These are phyloP conservation scores for Tricholoma bakamatsutake DNA, from an alignment of 768 basidiomycete species.

Conservation along the genomic window DNA sequence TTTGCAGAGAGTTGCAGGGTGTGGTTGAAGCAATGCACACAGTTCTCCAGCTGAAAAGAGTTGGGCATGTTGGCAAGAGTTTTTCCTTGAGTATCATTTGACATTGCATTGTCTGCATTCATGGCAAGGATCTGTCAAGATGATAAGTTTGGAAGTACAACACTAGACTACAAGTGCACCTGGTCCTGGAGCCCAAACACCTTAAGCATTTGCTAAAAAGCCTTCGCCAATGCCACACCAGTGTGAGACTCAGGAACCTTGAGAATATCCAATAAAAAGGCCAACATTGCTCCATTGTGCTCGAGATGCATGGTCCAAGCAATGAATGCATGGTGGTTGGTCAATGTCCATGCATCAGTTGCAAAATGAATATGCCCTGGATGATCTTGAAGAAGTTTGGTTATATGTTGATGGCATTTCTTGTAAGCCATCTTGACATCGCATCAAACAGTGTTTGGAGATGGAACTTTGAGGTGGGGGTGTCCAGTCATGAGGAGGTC, in stretches of 20 bases:
- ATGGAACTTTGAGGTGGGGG: constrained; percentile 3
- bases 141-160: too few species aligned
- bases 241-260: too few species aligned
- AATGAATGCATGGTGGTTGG: constrained; percentile 26
- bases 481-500: constrained; percentile 20
- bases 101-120: constrained; percentile 7
- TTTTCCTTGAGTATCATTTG: not conserved
- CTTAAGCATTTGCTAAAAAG: constrained; percentile 14
- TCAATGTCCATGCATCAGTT: constrained; percentile 7
- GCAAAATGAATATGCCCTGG: not conserved
- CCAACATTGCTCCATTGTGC: constrained; percentile 14
- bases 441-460: not conserved
- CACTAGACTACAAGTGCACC: not conserved
- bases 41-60: constrained; percentile 19
- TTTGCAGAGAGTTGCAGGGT: constrained; percentile 31
- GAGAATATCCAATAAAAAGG: too few species aligned
- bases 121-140: too few species aligned
- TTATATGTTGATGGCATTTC: not conserved
- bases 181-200: not conserved
- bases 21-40: constrained; percentile 31
- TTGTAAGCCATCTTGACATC: too few species aligned
- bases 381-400: not conserved
- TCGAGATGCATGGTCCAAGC: constrained; percentile 21
- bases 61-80: constrained; percentile 8
- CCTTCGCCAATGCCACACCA: constrained; percentile 8